Percentiles rank a stretch among this genome's conserved stretches.
phyloP scores from a whole-genome alignment of 2,329 filamentous ascomycete genomes.

The Sclerotinia glacialis region DNA sequence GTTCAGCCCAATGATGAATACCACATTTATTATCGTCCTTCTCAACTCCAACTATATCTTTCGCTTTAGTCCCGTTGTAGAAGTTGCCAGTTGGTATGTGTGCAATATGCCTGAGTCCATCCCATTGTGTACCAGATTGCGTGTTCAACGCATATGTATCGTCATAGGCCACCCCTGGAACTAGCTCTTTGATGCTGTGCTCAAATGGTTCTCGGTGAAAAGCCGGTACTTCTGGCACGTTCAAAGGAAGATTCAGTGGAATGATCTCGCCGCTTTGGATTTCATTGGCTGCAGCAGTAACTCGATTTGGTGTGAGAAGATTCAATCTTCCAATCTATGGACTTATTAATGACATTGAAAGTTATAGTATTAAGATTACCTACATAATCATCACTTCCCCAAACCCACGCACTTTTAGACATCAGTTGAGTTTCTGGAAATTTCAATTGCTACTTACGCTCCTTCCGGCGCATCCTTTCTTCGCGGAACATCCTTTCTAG shows the following conservation, averaged over 20 bases:
- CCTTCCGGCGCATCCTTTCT: conserved; percentile 36
- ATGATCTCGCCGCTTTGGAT: conserved; percentile 18
- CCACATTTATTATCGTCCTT: conserved; percentile 34
- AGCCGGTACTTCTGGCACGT: conserved; percentile 40
- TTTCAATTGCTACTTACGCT: conserved; percentile 29
- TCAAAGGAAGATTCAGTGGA: conserved; percentile 12
- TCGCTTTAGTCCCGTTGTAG: conserved; percentile 36
- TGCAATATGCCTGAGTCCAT: conserved; percentile 49
- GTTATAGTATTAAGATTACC: background rate
- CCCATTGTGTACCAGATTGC: conserved; percentile 58
- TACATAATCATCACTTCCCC: conserved; percentile 38
- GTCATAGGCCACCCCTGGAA: conserved; percentile 50
- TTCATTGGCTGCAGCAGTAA: conserved; percentile 41
- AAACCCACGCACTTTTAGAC: conserved; percentile 36
- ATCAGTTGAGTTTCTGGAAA: background rate
- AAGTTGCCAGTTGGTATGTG: conserved; percentile 32
- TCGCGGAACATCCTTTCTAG: conserved; percentile 34
- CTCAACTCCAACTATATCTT: conserved; percentile 33
- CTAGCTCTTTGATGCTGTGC: conserved; percentile 38
- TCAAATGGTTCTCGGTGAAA: conserved; percentile 40
- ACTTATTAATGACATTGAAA: background rate
- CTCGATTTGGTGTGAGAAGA: conserved; percentile 45
- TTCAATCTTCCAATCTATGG: conserved; percentile 47
- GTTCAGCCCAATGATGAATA: conserved; percentile 41
- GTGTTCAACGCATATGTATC: conserved; percentile 59